These are phyloP conservation scores for Areca catechu DNA, from an alignment of 176 grass and related monocot genomes.

Conservation along the genomic window DNA sequence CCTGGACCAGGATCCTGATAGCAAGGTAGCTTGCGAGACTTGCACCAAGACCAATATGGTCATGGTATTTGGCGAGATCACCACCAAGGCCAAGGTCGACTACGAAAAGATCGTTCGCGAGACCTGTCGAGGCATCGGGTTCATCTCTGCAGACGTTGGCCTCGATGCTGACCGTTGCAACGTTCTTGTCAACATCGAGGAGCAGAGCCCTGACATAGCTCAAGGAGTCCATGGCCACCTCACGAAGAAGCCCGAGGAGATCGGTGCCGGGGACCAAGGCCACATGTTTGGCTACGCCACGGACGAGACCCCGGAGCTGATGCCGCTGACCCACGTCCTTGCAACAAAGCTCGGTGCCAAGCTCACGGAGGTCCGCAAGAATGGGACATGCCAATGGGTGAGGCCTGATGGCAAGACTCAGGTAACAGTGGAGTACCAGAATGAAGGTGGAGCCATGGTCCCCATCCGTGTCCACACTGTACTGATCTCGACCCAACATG, in stretches of 20 bases:
- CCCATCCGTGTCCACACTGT: conserved; percentile 10
- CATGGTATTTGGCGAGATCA: conserved; percentile 21
- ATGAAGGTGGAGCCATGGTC: background rate
- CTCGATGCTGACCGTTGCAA: conserved; percentile 12
- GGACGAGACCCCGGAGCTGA: conserved; percentile 11
- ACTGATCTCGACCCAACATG: conserved; percentile 11
- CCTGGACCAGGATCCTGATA: conserved; percentile 13
- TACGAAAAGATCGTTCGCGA: conserved; percentile 16
- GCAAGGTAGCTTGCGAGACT: conserved; percentile 17
- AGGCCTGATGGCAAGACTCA: conserved; percentile 12
- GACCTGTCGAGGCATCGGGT: conserved; percentile 7
- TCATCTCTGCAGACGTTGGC: conserved; percentile 11
- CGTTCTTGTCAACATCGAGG: conserved; percentile 16
- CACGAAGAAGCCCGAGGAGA: conserved; percentile 13
- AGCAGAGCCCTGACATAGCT: conserved; percentile 11
- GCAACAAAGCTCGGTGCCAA: conserved; percentile 15
- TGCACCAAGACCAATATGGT: conserved; percentile 22
- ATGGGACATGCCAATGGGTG: conserved; percentile 5
- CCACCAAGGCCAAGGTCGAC: conserved; percentile 14
- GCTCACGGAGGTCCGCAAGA: conserved; percentile 16
- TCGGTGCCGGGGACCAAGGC: conserved; percentile 17
- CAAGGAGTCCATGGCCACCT: conserved; percentile 17
- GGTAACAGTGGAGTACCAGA: conserved; percentile 12
- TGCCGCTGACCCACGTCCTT: conserved; percentile 15
- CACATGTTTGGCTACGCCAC: conserved; percentile 22